phyloP scores from a whole-genome alignment of 176 grass and related monocot species.

The Phoenix dactylifera region DNA sequence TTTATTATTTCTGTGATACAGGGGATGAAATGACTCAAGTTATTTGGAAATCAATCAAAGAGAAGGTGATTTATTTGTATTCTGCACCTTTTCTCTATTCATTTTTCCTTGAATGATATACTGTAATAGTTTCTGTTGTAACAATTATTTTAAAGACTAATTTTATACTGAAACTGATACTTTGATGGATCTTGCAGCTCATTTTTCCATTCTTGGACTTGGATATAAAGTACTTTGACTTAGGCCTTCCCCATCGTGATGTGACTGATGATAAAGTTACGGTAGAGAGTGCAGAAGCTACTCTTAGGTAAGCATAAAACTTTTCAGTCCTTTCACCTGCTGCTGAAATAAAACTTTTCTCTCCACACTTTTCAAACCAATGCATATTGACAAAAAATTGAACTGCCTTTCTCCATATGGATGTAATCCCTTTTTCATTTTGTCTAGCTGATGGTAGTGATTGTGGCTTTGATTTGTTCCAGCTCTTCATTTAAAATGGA shows the following conservation, averaged over 20 bases:
- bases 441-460: no score
- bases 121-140: constrained; percentile 2
- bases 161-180: background rate
- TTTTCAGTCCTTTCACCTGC: no score
- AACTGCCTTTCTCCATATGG: no score
- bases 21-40: constrained; percentile 85
- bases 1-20: constrained; percentile 13
- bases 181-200: constrained; percentile 47
- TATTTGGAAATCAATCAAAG: constrained; percentile 91
- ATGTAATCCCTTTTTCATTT: no score
- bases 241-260: constrained; percentile 68
- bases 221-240: constrained; percentile 95
- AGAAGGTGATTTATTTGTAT: constrained; percentile 45
- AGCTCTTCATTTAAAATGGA: no score
- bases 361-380: no score
- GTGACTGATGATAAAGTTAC: constrained; percentile 62
- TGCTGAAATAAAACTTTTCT: no score
- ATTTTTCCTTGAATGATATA: background rate
- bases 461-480: no score
- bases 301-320: constrained; percentile 46
- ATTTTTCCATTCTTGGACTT: constrained; percentile 86
- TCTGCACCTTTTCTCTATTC: background rate
- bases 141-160: background rate
- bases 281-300: constrained; percentile 71
- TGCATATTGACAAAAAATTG: no score